These are phyloP conservation scores for Parachlorella kessleri DNA, from an alignment of 139 green algal species.

Conservation along the genomic window DNA sequence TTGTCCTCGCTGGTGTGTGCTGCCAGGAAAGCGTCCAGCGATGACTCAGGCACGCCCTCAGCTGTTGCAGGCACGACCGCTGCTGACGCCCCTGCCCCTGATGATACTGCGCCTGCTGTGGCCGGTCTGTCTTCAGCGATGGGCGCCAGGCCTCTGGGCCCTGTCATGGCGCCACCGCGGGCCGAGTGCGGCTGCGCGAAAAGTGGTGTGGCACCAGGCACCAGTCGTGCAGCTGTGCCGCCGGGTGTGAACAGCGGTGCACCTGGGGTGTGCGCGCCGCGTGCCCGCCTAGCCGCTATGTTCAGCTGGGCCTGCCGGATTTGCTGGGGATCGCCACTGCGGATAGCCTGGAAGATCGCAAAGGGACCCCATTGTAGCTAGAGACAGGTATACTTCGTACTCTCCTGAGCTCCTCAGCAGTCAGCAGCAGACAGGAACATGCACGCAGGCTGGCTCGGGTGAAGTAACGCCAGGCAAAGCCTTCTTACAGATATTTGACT, in stretches of 20 bases:
- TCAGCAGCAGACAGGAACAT: not conserved
- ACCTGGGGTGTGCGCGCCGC: conserved; percentile 32
- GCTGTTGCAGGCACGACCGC: not conserved
- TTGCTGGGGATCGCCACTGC: conserved; percentile 61
- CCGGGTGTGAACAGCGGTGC: conserved; percentile 26
- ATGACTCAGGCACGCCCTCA: not conserved
- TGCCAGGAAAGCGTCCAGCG: conserved; percentile 78
- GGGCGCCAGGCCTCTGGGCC: not conserved
- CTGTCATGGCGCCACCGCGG: too few species aligned
- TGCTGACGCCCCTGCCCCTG: not conserved
- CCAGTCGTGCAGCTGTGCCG: conserved; percentile 1
- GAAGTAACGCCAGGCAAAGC: too few species aligned
- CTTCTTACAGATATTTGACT: too few species aligned
- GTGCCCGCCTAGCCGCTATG: conserved; percentile 74
- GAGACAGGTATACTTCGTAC: too few species aligned
- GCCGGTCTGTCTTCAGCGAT: not conserved
- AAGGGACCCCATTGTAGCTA: too few species aligned
- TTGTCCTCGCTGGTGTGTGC: conserved; percentile 88
- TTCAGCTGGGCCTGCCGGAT: conserved; percentile 82
- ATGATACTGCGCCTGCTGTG: not conserved
- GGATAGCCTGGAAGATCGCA: conserved; percentile 51
- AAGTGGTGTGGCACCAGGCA: conserved; percentile 39
- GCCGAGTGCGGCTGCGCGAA: conserved; percentile 9
- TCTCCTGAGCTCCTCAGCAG: too few species aligned
- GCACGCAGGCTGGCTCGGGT: too few species aligned